phyloP scores from a whole-genome alignment of 148 eudicot genomes.

The Persicaria tinctoria region DNA sequence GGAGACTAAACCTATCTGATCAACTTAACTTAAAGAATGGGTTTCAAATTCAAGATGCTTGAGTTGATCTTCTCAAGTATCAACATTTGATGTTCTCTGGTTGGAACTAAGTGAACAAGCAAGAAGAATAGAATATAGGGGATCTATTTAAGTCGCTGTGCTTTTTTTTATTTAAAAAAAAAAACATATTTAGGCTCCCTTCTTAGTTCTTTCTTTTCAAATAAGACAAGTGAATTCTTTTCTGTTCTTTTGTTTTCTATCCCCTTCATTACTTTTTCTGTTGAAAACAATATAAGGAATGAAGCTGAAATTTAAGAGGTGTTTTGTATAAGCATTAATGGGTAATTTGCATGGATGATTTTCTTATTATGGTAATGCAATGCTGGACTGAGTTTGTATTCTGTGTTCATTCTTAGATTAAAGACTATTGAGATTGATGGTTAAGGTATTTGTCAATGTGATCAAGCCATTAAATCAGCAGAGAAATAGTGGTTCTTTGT shows the following conservation, averaged over 20 bases:
- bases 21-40: background rate
- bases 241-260: background rate
- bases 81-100: background rate
- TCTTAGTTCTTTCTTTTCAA: background rate
- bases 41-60: background rate
- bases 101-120: background rate
- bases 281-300: background rate
- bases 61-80: slow-evolving; percentile 1
- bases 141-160: background rate
- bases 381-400: background rate
- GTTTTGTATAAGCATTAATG: background rate
- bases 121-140: background rate
- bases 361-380: background rate
- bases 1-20: background rate
- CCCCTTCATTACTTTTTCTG: background rate
- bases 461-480: background rate
- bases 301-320: background rate
- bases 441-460: background rate
- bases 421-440: background rate
- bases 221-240: background rate
- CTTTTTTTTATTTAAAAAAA: background rate
- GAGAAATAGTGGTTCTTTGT: background rate
- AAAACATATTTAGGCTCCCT: background rate
- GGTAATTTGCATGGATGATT: background rate
- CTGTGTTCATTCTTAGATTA: background rate